Percentiles rank a stretch among this genome's conserved stretches.
phyloP scores from a whole-genome alignment of 148 eudicot genomes.

The Camellia lanceoleosa region DNA sequence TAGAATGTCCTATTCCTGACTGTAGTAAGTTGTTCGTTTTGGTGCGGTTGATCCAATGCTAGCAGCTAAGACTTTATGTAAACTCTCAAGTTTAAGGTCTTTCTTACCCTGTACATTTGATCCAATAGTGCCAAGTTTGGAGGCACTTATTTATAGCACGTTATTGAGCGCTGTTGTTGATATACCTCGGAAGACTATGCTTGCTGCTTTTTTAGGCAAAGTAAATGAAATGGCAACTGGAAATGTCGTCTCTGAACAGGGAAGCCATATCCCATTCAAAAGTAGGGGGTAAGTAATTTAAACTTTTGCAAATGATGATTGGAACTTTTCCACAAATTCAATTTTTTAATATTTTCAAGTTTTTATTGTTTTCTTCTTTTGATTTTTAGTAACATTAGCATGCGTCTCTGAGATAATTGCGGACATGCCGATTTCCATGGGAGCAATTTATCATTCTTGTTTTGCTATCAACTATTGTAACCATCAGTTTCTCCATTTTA shows the following conservation, averaged over 20 bases:
- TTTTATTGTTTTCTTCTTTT: neutral
- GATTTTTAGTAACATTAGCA: neutral
- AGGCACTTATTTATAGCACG: neutral
- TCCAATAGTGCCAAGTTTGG: too few relatives aligned
- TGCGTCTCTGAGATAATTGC: neutral
- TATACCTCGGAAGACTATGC: neutral
- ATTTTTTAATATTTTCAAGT: neutral
- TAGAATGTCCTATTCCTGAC: too few relatives aligned
- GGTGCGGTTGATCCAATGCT: too few relatives aligned
- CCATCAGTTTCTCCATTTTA: neutral
- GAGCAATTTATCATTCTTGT: neutral
- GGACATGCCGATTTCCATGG: neutral
- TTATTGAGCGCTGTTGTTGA: slow-evolving; percentile 3
- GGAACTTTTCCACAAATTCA: neutral
- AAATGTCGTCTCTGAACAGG: neutral
- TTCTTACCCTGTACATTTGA: too few relatives aligned
- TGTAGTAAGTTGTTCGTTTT: too few relatives aligned
- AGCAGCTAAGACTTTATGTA: too few relatives aligned
- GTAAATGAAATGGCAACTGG: slow-evolving; percentile 13
- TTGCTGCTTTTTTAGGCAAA: neutral
- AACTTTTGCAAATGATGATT: neutral
- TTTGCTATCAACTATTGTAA: neutral
- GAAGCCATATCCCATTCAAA: neutral
- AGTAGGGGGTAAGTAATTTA: slow-evolving; percentile 16
- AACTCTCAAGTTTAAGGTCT: too few relatives aligned